Conservation (phyloP, 2,329 filamentous ascomycete species). For the Ceratocystiopsis minuta region DNA sequence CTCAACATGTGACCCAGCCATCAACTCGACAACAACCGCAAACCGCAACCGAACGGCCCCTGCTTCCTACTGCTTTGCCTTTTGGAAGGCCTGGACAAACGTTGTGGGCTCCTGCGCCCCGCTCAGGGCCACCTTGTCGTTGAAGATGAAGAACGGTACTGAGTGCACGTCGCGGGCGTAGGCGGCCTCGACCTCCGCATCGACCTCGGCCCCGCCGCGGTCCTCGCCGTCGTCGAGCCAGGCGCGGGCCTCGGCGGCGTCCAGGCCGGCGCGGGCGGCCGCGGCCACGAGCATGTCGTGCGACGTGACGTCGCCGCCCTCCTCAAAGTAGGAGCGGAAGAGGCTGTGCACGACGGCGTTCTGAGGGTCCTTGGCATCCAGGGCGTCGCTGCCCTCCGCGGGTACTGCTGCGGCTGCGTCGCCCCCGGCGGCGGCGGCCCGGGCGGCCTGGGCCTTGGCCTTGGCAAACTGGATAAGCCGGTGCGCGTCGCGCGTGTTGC, state of each 20-base stretch:
- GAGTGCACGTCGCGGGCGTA: constrained; percentile 37
- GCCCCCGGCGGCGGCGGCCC: not conserved
- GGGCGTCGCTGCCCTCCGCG: not conserved
- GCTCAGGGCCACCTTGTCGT: constrained; percentile 46
- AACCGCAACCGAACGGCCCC: no score
- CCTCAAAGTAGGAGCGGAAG: constrained; percentile 49
- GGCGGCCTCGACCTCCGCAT: constrained; percentile 34
- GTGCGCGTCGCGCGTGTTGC: constrained; percentile 66
- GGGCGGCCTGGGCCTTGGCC: constrained; percentile 21
- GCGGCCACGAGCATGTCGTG: constrained; percentile 31
- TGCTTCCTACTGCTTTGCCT: constrained; percentile 18
- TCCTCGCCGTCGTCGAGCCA: constrained; percentile 36
- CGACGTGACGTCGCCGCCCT: constrained; percentile 44
- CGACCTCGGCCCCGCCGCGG: constrained; percentile 37
- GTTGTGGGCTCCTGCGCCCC: constrained; percentile 53
- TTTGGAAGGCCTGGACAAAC: constrained; percentile 49
- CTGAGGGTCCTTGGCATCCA: not conserved
- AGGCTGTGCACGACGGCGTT: constrained; percentile 39
- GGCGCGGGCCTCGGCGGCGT: constrained; percentile 29
- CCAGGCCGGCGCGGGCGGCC: constrained; percentile 35
- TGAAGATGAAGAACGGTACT: constrained; percentile 60
- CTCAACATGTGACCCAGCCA: constrained; percentile 11
- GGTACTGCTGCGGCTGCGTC: no score
- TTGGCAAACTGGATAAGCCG: constrained; percentile 54
- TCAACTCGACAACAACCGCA: no score